Conservation (phyloP, 495 filamentous ascomycete species). For the Sordaria brevicollis region DNA sequence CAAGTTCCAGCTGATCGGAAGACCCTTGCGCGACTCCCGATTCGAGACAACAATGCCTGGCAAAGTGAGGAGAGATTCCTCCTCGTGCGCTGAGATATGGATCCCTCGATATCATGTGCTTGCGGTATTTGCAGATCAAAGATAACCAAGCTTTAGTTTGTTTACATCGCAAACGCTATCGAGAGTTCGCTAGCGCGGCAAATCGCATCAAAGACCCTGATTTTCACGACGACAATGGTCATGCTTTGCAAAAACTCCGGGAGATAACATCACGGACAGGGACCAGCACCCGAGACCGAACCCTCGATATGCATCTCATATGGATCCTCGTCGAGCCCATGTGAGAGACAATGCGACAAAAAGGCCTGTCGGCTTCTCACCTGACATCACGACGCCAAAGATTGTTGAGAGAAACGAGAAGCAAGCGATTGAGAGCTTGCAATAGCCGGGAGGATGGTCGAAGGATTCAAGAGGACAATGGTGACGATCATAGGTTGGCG, state of each 20-base stretch:
- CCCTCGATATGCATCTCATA: neutral
- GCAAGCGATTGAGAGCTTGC: neutral
- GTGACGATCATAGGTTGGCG: neutral
- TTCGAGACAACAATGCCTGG: neutral
- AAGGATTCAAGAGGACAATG: neutral
- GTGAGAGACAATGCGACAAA: neutral
- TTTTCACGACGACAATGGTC: neutral
- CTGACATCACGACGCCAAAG: neutral
- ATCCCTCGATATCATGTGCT: neutral
- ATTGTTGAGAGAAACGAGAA: neutral
- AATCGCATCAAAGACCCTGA: neutral
- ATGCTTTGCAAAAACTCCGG: neutral
- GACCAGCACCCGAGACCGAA: neutral
- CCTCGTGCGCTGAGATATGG: neutral
- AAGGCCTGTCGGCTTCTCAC: neutral
- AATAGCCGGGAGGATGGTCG: neutral
- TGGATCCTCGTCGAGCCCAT: neutral
- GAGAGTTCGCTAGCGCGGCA: neutral
- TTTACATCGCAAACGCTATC: neutral
- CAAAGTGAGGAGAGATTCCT: neutral
- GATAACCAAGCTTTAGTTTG: neutral
- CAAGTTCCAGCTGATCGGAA: too few relatives aligned
- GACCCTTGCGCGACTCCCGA: too few relatives aligned
- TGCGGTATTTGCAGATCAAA: neutral
- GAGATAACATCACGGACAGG: neutral